Percentiles rank a stretch among this genome's conserved stretches.
Conservation (phyloP, 345 rosid genomes). For the Aethionema arabicum region DNA sequence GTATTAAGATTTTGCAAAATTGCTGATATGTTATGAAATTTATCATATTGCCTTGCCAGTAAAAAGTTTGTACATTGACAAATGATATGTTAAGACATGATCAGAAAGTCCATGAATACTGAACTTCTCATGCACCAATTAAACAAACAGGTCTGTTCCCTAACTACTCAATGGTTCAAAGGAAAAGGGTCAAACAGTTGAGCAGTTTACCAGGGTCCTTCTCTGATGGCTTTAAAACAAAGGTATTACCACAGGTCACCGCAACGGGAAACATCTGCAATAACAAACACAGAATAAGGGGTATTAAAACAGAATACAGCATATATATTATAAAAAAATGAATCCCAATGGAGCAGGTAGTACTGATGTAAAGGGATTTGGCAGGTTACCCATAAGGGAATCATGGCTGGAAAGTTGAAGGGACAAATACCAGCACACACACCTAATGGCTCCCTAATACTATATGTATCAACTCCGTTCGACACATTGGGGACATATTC, state of each 20-base stretch:
- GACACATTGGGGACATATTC: conserved; percentile 90
- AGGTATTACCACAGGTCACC: conserved; percentile 92
- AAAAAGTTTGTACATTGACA: not conserved
- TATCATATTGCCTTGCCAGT: not conserved
- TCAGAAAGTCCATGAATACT: not conserved
- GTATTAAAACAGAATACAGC: not conserved
- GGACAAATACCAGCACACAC: conserved; percentile 99
- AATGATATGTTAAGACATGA: not conserved
- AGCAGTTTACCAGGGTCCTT: conserved; percentile 79
- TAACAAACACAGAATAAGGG: conserved; percentile 21
- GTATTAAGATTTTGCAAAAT: not conserved
- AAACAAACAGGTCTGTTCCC: not conserved
- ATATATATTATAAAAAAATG: not conserved
- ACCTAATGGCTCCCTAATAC: conserved; percentile 92
- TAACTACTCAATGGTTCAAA: not conserved
- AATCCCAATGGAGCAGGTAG: not conserved
- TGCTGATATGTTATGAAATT: not conserved
- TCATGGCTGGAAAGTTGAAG: conserved; percentile 99
- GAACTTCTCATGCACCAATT: conserved; percentile 1
- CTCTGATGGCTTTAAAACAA: conserved; percentile 92
- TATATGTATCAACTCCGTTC: conserved; percentile 88
- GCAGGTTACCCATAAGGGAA: conserved; percentile 87
- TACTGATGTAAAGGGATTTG: not conserved
- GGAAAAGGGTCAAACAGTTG: not conserved
- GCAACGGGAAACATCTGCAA: conserved; percentile 96